Evolutionary conservation across 108 stramenopile genomes (phyloP), one percentile per base, ranked within the genome.

Genomic region (Cyclostephanos tholiformis): DNA sequence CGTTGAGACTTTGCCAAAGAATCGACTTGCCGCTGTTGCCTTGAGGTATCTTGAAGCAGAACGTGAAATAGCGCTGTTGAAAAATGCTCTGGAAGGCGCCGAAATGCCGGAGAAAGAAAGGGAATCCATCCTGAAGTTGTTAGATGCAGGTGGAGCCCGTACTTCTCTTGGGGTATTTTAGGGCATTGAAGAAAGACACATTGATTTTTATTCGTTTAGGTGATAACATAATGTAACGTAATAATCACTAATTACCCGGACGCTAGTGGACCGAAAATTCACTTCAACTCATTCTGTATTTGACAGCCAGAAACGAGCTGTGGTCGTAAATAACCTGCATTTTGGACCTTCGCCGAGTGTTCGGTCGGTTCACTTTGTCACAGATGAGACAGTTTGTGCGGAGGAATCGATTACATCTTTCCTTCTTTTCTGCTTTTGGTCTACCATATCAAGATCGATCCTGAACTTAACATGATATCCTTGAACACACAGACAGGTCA

Each of bases 81-180:
- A 84, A 73, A 63, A 82, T 57, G 80, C 86, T 17, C 55, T 93
- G 65, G 68, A 76, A 48, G 74, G 67, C 16, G 68, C 73, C 0
- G 84, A 89, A 10, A 82, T 95, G 86, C 77, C 89, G 11, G 84
- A 83, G 22, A 79, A 84, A 29, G 82, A 90, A 36, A 95, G 90
- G 80, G 66, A 84, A 32, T 74, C 80, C 13, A 89, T 95, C 57
- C 61, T 88, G n/a, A 62, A 80, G 22, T 80, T 95, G 55, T 75
- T 95, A 64, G 90, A 93, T 22, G 87, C 85, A 11, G 95, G 95
- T 41, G 95, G 95, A 0, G 92, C 91, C 38, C 86, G 95, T 22
- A 93, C 90, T 36, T 89, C 93, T 36, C 69, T 94, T 57, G 71
- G 75, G 25, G 43, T 86, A 12, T 84, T 77, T 38, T 85, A 79